Base-by-base conservation (phyloP, 495 filamentous ascomycete species). In the Neurospora sp. region DNA sequence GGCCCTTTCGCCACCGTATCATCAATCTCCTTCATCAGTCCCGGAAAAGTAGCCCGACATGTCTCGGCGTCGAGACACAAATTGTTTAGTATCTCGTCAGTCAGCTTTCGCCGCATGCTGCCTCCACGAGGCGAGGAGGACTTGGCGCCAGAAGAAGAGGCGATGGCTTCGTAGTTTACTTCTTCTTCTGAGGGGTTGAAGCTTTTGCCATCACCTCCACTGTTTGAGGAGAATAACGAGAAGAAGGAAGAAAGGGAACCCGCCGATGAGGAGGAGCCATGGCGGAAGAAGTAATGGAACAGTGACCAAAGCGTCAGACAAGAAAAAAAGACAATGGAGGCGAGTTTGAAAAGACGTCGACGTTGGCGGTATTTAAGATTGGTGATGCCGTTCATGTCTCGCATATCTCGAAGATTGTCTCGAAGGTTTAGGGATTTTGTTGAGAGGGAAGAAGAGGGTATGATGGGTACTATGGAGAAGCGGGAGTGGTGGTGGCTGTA, bases 21-120 rank as follows among this genome's bases (percentile, higher is more conserved):
- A 68, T 86, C 85, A 70, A 88, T 79, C 73, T 86, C 80, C 37
- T 80, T 78, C 10, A 80, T 82, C 9, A 88, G 76, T 6, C 82
- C 82, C 1, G 85, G 86, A 73, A 88, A 88, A 14, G 78, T 72
- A 61, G 77, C 73, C 14, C 74, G 46, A 76, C 86, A 88, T 73
- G 85, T 79, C 20, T 74, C 70, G 31, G 82, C 80, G 27, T 75
- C 80, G 10, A 88, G 79, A 41, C 76, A 82, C 27, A 83, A 77
- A 74, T 82, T 83, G 70, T 80, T 78, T 31, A 84, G 77, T 9
- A 81, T 72, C 40, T 79, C 75, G 5, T 75, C 74, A 7, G 82
- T 68, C 5, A 74, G 76, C 22, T 38, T 44, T 1, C 39, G 22
- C 14, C 42, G 22, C 14, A 46, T 71, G 42, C 12, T 40, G 0